These are phyloP conservation scores for Casaregolazyma lundiana DNA, from an alignment of 1,139 yeast species.

Conservation along the genomic window DNA sequence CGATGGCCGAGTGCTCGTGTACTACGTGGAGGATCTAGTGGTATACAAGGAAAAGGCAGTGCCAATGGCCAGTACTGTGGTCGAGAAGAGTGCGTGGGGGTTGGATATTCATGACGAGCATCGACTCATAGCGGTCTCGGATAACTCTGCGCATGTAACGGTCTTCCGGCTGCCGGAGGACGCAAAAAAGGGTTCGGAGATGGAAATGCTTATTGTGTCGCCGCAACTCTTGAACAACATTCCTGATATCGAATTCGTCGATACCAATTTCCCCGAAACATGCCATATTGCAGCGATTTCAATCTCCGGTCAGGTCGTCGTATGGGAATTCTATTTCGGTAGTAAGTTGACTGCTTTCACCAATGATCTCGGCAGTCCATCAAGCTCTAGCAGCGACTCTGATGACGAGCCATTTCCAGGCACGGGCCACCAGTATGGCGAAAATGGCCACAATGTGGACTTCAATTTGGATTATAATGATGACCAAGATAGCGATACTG, in stretches of 20 bases:
- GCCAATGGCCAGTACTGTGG: constrained; percentile 15
- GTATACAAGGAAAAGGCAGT: background rate
- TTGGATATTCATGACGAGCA: constrained; percentile 42
- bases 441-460: background rate
- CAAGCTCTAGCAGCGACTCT: background rate
- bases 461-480: constrained; percentile 2
- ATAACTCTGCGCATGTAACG: constrained; percentile 49
- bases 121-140: constrained; percentile 49
- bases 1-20: constrained; percentile 51
- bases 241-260: constrained; percentile 50
- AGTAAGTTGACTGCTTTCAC: constrained; percentile 5
- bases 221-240: constrained; percentile 52
- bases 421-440: too few relatives aligned
- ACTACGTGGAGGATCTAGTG: constrained; percentile 33
- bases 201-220: constrained; percentile 23
- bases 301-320: constrained; percentile 25
- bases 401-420: background rate
- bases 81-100: constrained; percentile 62
- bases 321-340: constrained; percentile 27
- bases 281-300: constrained; percentile 25
- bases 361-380: constrained; percentile 2
- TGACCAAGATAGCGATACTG: constrained; percentile 4
- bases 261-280: constrained; percentile 21
- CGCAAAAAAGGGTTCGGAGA: background rate
- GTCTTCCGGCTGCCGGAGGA: constrained; percentile 31